These are phyloP conservation scores for Colletotrichum tamarilloi DNA, from an alignment of 2,329 filamentous ascomycete species.

Conservation along the genomic window DNA sequence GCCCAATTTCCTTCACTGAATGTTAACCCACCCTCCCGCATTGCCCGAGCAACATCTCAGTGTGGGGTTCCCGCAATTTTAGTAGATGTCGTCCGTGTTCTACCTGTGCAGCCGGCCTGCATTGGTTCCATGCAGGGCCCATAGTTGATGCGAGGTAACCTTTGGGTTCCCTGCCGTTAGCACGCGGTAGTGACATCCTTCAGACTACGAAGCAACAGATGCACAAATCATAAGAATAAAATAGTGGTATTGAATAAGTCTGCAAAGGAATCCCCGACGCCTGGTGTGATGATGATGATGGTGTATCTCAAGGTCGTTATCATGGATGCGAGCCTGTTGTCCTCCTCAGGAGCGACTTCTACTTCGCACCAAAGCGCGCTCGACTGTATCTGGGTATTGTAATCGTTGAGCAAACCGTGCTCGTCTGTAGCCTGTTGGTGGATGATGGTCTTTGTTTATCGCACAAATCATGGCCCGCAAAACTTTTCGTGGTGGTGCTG, in stretches of 20 bases:
- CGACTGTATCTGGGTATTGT: conserved; percentile 33
- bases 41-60: background rate
- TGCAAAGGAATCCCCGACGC: conserved; percentile 24
- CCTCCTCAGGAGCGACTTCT: conserved; percentile 30
- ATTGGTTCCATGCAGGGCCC: conserved; percentile 31
- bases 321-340: conserved; percentile 29
- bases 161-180: background rate
- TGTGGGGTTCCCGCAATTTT: conserved; percentile 15
- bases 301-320: conserved; percentile 26
- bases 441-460: conserved; percentile 2
- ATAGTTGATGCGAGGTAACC: background rate
- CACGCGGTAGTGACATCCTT: background rate
- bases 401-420: conserved; percentile 14
- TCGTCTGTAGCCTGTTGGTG: conserved; percentile 24
- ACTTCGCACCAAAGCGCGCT: conserved; percentile 21
- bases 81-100: conserved; percentile 8
- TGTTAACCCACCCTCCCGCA: background rate
- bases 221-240: background rate
- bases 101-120: conserved; percentile 22
- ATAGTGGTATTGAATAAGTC: conserved; percentile 16
- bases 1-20: background rate
- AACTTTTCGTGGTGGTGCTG: conserved; percentile 3
- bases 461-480: conserved; percentile 23
- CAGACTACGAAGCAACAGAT: background rate
- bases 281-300: conserved; percentile 27